Evolutionary conservation across 331 rosid species (phyloP).

Genomic region (Dryas integrifolia): DNA sequence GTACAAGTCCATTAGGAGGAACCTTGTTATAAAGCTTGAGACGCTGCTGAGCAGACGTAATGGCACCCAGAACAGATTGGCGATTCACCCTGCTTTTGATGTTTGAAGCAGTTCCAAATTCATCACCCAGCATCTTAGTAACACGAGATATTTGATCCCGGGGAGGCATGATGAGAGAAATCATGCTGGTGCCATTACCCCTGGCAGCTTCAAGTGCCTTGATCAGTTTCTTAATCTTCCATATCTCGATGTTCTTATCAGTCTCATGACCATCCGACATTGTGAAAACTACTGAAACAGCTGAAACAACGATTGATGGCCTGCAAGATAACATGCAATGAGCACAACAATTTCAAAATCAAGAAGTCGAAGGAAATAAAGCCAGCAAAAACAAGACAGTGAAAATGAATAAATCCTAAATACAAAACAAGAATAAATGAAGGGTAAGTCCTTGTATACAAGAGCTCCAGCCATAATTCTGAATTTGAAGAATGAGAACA

Average conservation of each 20-base stretch:
- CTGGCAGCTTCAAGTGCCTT: constrained; percentile 79
- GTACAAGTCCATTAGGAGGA: constrained; percentile 75
- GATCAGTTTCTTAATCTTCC: constrained; percentile 76
- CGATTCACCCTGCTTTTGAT: constrained; percentile 77
- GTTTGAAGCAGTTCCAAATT: constrained; percentile 81
- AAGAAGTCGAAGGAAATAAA: not conserved
- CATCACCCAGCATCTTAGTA: constrained; percentile 80
- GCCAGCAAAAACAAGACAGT: not conserved
- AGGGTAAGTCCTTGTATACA: not conserved
- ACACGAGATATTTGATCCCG: constrained; percentile 76
- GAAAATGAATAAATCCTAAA: not conserved
- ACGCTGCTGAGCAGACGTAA: constrained; percentile 79
- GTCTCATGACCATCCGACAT: constrained; percentile 57
- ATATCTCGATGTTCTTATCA: constrained; percentile 73
- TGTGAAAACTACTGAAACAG: constrained; percentile 12
- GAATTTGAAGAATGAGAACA: not conserved
- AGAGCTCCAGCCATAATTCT: not conserved
- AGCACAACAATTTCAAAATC: not conserved
- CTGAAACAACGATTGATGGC: constrained; percentile 14
- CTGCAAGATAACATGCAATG: not conserved
- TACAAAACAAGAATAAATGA: not conserved
- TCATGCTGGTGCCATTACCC: constrained; percentile 85
- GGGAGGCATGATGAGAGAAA: constrained; percentile 80
- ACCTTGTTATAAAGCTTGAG: constrained; percentile 74
- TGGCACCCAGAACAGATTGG: constrained; percentile 71